Conservation (phyloP, 2,329 filamentous ascomycete species). For the Amylocarpus encephaloides region DNA sequence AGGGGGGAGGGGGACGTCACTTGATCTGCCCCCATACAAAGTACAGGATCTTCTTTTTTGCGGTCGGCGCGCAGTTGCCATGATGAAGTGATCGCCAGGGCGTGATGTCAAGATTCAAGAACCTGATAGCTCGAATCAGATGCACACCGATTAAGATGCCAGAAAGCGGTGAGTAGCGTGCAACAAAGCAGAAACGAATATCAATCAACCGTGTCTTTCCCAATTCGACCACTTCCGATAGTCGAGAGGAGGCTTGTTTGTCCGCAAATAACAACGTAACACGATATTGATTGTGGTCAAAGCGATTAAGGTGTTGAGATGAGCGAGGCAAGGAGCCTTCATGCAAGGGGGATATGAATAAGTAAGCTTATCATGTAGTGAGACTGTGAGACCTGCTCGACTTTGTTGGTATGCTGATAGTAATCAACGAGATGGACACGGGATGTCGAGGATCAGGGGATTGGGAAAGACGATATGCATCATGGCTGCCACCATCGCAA, state of each 20-base stretch:
- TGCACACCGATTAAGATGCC: not conserved
- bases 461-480: slow-evolving; percentile 1
- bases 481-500: slow-evolving; percentile 2
- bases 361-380: slow-evolving; percentile 11
- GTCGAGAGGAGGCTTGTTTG: not conserved
- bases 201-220: not conserved
- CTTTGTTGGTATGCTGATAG: not conserved
- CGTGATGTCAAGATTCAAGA: not conserved
- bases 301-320: not conserved
- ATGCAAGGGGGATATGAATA: slow-evolving; percentile 6
- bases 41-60: not conserved
- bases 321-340: not conserved
- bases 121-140: too few relatives aligned
- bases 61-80: not conserved
- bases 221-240: too few relatives aligned
- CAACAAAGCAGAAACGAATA: not conserved
- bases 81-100: slow-evolving; percentile 1
- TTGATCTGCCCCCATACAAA: not conserved
- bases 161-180: not conserved
- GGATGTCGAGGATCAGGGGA: not conserved
- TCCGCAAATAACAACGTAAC: not conserved
- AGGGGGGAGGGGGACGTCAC: not conserved
- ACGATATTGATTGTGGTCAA: not conserved
- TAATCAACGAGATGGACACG: not conserved
- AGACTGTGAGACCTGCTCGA: not conserved